Evolutionary conservation across 352 stramenopile genomes (phyloP).

Genomic region (Phytophthora multivora): DNA sequence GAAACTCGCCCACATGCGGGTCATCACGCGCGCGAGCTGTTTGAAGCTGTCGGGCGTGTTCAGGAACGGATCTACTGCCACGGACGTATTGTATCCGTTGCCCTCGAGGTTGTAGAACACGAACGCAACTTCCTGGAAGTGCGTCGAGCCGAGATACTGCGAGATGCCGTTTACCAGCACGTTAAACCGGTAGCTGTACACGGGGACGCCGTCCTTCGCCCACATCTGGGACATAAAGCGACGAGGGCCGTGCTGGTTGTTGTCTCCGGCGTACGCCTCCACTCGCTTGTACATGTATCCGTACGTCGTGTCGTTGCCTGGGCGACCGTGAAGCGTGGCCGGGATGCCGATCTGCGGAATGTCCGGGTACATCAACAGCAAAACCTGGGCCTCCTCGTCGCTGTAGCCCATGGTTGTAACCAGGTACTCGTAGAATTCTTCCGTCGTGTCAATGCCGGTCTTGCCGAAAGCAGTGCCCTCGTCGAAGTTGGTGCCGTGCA

Average conservation of each 20-base stretch:
- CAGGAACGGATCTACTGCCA: slow-evolving; percentile 29
- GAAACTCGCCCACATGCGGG: slow-evolving; percentile 39
- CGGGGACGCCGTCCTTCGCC: slow-evolving; percentile 20
- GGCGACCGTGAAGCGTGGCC: slow-evolving; percentile 20
- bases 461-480: slow-evolving; percentile 29
- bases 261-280: slow-evolving; percentile 23
- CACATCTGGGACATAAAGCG: slow-evolving; percentile 28
- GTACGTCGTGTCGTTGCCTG: slow-evolving; percentile 6
- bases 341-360: slow-evolving; percentile 19
- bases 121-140: slow-evolving; percentile 37
- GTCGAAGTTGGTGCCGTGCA: slow-evolving; percentile 33
- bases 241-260: slow-evolving; percentile 18
- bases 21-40: slow-evolving; percentile 25
- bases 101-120: slow-evolving; percentile 34
- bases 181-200: slow-evolving; percentile 39
- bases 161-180: slow-evolving; percentile 14
- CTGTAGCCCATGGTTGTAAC: slow-evolving; percentile 13
- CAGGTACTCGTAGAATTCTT: slow-evolving; percentile 26
- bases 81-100: slow-evolving; percentile 30
- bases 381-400: slow-evolving; percentile 2
- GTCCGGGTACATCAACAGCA: slow-evolving; percentile 27
- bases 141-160: slow-evolving; percentile 21
- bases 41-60: slow-evolving; percentile 18
- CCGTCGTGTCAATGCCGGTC: slow-evolving; percentile 15
- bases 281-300: slow-evolving; percentile 24